phyloP scores from a whole-genome alignment of 345 rosid species.

The Populus davidiana region DNA sequence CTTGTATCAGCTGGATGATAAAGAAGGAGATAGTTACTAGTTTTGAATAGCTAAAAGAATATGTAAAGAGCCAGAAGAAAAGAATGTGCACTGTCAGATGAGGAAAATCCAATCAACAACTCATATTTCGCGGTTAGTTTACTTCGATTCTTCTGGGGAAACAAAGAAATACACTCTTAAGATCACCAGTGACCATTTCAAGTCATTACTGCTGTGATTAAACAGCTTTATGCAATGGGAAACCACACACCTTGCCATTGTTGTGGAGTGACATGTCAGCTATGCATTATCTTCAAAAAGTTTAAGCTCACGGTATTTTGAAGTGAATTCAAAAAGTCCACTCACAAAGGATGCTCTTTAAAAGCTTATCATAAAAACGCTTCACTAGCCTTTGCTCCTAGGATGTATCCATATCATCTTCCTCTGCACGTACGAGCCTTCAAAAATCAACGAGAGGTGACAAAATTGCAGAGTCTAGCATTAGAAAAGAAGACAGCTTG shows the following conservation, averaged over 20 bases:
- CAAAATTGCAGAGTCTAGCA: background rate
- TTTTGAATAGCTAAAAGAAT: too few relatives aligned
- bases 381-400: conserved; percentile 98
- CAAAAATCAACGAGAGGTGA: conserved; percentile 6
- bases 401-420: conserved; percentile 78
- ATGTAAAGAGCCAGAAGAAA: background rate
- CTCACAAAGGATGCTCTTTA: conserved; percentile 77
- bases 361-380: conserved; percentile 91
- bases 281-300: conserved; percentile 74
- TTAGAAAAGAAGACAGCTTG: background rate
- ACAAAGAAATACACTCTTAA: background rate
- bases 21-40: too few relatives aligned
- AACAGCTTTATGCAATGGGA: background rate
- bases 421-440: conserved; percentile 89
- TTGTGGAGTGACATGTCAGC: conserved; percentile 94
- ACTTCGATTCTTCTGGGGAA: too few relatives aligned
- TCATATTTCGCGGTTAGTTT: too few relatives aligned
- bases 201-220: background rate
- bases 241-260: conserved; percentile 71
- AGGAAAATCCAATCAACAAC: background rate
- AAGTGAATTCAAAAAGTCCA: background rate
- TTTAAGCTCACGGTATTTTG: conserved; percentile 24
- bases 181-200: background rate
- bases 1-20: too few relatives aligned
- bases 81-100: background rate